Evolutionary conservation across 768 basidiomycete species (phyloP).

Genomic region (Porphyrellus cyaneotinctus): DNA sequence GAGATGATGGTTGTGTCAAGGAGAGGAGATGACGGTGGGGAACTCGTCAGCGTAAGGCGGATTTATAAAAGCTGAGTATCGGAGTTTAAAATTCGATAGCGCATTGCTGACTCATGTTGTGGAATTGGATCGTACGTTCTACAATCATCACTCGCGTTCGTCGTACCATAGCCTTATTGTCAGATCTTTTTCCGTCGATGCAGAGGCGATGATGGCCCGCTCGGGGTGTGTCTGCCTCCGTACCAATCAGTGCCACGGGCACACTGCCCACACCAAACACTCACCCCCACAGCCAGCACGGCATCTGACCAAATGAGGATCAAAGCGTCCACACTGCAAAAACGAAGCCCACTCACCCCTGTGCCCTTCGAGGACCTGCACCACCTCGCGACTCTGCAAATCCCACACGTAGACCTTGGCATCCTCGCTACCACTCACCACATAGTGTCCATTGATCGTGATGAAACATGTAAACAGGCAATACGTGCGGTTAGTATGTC

Average conservation of each 20-base stretch:
- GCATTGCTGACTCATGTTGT: constrained; percentile 14
- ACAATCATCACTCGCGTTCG: constrained; percentile 10
- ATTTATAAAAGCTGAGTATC: constrained; percentile 13
- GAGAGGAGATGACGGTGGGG: background rate
- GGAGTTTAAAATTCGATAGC: constrained; percentile 21
- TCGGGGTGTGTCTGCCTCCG: constrained; percentile 67
- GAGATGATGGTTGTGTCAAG: constrained; percentile 4
- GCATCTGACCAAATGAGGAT: constrained; percentile 36
- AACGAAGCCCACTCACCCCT: constrained; percentile 47
- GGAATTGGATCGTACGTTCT: constrained; percentile 10
- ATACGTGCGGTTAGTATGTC: constrained; percentile 83
- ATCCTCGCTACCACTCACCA: constrained; percentile 90
- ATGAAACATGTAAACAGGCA: constrained; percentile 71
- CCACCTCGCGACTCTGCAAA: constrained; percentile 71
- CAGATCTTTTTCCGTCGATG: constrained; percentile 86
- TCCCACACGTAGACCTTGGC: constrained; percentile 88
- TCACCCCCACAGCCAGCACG: constrained; percentile 75
- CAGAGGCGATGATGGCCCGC: constrained; percentile 74
- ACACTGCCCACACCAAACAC: constrained; percentile 19
- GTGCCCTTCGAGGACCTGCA: constrained; percentile 77
- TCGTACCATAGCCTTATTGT: constrained; percentile 82
- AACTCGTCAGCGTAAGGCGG: background rate
- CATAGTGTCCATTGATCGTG: constrained; percentile 54
- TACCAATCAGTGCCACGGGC: constrained; percentile 5
- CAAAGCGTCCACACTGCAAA: background rate